A percentile compares a stretch with the other conserved stretches of the same genome.
Evolutionary conservation across 78 protist species (phyloP).

Genomic region (Mastigamoeba balamuthi): DNA sequence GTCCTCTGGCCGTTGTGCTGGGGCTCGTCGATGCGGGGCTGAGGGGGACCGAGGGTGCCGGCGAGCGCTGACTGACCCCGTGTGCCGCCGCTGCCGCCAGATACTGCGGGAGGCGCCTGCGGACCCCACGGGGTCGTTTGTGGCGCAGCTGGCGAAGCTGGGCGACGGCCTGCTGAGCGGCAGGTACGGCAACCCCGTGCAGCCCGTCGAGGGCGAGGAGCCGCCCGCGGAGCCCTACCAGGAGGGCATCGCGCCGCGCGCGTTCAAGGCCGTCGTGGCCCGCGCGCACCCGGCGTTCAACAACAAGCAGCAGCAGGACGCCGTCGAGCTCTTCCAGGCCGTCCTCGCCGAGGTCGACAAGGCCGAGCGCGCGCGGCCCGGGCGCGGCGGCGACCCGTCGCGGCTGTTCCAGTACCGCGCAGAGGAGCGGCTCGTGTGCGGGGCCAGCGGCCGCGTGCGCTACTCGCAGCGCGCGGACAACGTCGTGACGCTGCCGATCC

Average conservation of each 20-base stretch:
- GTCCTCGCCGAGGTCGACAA: constrained; percentile 27
- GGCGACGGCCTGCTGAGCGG: constrained; percentile 62
- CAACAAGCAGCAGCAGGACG: constrained; percentile 79
- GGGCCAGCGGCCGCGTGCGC: constrained; percentile 25
- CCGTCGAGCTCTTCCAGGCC: constrained; percentile 66
- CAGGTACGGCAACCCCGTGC: constrained; percentile 26
- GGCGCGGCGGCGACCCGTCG: neutral
- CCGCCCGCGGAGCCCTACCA: neutral
- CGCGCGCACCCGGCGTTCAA: constrained; percentile 65
- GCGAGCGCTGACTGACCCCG: no score
- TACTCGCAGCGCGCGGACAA: constrained; percentile 33
- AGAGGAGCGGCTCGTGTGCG: constrained; percentile 59
- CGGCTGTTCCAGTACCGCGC: constrained; percentile 4
- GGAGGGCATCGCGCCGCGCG: constrained; percentile 68
- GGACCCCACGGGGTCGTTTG: no score
- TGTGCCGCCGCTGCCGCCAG: no score
- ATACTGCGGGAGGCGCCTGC: no score
- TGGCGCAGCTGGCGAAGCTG: constrained; percentile 62
- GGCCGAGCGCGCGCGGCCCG: constrained; percentile 7
- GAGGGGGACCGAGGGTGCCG: no score
- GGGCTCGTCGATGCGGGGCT: no score
- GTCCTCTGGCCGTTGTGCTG: no score
- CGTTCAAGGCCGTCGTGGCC: constrained; percentile 68
- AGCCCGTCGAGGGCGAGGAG: neutral
- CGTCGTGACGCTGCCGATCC: constrained; percentile 22